phyloP scores from a whole-genome alignment of 1,139 yeast genomes.

The Yamadazyma sp. region DNA sequence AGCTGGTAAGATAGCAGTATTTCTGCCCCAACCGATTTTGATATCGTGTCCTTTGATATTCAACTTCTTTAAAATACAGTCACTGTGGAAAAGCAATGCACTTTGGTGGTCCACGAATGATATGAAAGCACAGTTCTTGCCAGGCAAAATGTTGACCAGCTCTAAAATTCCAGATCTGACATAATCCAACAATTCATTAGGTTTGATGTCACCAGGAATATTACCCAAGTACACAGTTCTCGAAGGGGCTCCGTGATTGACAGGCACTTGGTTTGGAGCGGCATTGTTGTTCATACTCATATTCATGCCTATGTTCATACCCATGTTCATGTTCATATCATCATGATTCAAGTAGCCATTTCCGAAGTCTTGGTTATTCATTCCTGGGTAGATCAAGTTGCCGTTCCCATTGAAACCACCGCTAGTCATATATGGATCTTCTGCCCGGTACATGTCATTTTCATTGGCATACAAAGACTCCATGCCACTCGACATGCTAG shows the following conservation, averaged over 20 bases:
- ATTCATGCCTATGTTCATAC: conserved; percentile 3
- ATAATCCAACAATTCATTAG: conserved; percentile 81
- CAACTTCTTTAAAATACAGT: conserved; percentile 57
- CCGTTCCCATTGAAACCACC: conserved; percentile 10
- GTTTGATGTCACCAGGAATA: conserved; percentile 76
- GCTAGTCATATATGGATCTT: conserved; percentile 19
- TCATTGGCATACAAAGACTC: conserved; percentile 18
- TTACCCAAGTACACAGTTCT: conserved; percentile 91
- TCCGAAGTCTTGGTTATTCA: conserved; percentile 2
- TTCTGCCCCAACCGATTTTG: conserved; percentile 69
- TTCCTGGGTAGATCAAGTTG: conserved; percentile 7
- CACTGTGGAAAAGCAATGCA: conserved; percentile 61
- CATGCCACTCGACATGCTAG: conserved; percentile 8
- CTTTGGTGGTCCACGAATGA: conserved; percentile 63
- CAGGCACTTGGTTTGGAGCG: conserved; percentile 5
- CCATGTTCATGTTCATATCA: conserved; percentile 6
- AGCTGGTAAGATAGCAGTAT: conserved; percentile 63
- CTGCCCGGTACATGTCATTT: conserved; percentile 27
- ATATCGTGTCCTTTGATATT: conserved; percentile 58
- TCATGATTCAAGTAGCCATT: conserved; percentile 1
- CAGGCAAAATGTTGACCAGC: conserved; percentile 57
- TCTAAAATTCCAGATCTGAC: conserved; percentile 92
- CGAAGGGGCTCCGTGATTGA: conserved; percentile 42
- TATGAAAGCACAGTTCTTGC: conserved; percentile 60
- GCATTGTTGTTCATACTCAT: conserved; percentile 6